Conservation (phyloP, 2,329 filamentous ascomycete species). For the Nemania sp. region DNA sequence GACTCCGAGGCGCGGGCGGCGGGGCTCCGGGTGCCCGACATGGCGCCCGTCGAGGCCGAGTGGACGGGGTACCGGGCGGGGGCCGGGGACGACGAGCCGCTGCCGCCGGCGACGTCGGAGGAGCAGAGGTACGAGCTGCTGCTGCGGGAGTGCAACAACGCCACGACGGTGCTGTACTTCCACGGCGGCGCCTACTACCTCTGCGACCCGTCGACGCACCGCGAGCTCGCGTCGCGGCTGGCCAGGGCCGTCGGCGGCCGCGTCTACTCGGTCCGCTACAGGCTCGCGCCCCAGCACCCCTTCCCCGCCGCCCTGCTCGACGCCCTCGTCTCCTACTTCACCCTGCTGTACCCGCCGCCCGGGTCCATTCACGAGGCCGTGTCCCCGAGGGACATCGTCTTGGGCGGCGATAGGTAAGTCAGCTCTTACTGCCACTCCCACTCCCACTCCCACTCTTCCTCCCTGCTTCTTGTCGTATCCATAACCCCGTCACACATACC, state of each 20-base stretch:
- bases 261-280: conserved; percentile 73
- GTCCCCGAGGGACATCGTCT: conserved; percentile 66
- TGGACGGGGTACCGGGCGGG: conserved; percentile 73
- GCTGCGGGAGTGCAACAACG: conserved; percentile 68
- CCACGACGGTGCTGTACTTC: conserved; percentile 71
- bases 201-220: conserved; percentile 71
- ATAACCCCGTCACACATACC: too few relatives aligned
- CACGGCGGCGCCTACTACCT: conserved; percentile 78
- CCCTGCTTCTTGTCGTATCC: too few relatives aligned
- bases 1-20: conserved; percentile 39
- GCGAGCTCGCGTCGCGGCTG: conserved; percentile 61
- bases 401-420: conserved; percentile 69
- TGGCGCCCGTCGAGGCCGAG: conserved; percentile 67
- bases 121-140: conserved; percentile 66
- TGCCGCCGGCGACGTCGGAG: conserved; percentile 65
- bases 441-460: too few relatives aligned
- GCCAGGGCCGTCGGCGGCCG: conserved; percentile 70
- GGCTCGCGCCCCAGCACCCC: conserved; percentile 73
- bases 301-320: conserved; percentile 79
- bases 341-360: conserved; percentile 71
- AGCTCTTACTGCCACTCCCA: too few relatives aligned
- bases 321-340: conserved; percentile 72
- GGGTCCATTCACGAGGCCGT: conserved; percentile 70
- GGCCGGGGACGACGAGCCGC: conserved; percentile 53
- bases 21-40: conserved; percentile 51